Evolutionary conservation across 805 yeast genomes (phyloP), one percentile per base, ranked within the genome.

Genomic region (Metschnikowia lunata): DNA sequence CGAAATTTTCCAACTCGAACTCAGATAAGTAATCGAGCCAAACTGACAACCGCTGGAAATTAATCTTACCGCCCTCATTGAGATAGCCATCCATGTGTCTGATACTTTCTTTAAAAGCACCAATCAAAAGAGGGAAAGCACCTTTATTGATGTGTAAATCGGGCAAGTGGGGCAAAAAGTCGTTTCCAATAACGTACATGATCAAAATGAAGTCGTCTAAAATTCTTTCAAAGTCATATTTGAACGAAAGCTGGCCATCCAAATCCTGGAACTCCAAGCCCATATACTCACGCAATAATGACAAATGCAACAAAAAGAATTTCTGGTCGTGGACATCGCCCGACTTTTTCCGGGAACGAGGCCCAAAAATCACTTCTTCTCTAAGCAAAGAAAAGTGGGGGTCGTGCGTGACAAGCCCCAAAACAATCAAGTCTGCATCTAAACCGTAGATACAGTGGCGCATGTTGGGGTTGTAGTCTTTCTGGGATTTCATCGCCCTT

Each of bases 161-260:
- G 0, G 99, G 99, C 55, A 95, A 76, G 61, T 93, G 88, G 26
- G 99, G 99, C 59, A 93, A 76, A 81, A 93, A 93, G 75, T 93
- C 99, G 61, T 93, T 93, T 57, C 99, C 99, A 56, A 93, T 88
- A 49, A 93, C 96, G 60, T 88, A 90, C 83, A 88, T 79, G 56
- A 91, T 84, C 48, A 93, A 72, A 51, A 93, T 87, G 54, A 91
- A 88, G 63, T 93, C 99, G 66, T 93, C 99, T 51, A 93, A 67
- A 26, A 89, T 75, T 51, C 90, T 76, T 64, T 93, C 99, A 63
- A 93, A 90, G 65, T 85, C 80, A 58, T 85, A 91, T 32, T 71
- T 79, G 55, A 88, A 88, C 18, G 77, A 60, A 39, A 88, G 55
- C 40, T 76, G 74, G 49, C 78, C 84, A 36, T 80, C 78, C 52